Conservation (phyloP, 495 filamentous ascomycete species). For the Tuber indicum region DNA sequence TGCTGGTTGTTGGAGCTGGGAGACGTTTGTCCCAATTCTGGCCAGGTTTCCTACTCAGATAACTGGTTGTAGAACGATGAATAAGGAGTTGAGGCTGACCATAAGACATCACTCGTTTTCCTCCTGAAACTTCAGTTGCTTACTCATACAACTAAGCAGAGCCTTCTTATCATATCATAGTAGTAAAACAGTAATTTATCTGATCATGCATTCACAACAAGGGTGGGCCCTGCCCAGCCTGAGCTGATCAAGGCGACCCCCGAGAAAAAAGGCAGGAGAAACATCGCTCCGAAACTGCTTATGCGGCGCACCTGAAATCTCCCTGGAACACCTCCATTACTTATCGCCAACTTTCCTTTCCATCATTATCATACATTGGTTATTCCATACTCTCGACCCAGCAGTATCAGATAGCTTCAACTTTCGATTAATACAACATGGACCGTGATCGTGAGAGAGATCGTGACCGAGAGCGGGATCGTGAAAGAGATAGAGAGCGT, state of each 20-base stretch:
- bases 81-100: constrained; percentile 3
- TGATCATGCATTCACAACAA: not conserved
- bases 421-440: constrained; percentile 11
- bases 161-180: not conserved
- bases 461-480: constrained; percentile 16
- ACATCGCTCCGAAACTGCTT: not conserved
- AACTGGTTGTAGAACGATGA: not conserved
- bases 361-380: not conserved
- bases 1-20: not conserved
- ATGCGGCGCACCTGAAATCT: not conserved
- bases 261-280: not conserved
- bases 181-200: not conserved
- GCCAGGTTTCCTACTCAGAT: not conserved
- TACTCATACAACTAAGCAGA: not conserved
- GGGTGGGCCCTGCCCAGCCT: constrained; percentile 1
- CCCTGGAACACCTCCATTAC: not conserved
- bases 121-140: not conserved
- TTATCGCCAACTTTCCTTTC: not conserved
- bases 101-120: not conserved
- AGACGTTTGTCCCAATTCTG: not conserved
- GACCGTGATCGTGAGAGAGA: constrained; percentile 33
- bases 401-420: not conserved
- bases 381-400: not conserved
- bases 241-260: not conserved
- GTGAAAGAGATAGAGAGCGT: constrained; percentile 25